Evolutionary conservation across 1,284 basidiomycete species (phyloP), one percentile per base, ranked within the genome.

Genomic region (Pseudozyma sp.): DNA sequence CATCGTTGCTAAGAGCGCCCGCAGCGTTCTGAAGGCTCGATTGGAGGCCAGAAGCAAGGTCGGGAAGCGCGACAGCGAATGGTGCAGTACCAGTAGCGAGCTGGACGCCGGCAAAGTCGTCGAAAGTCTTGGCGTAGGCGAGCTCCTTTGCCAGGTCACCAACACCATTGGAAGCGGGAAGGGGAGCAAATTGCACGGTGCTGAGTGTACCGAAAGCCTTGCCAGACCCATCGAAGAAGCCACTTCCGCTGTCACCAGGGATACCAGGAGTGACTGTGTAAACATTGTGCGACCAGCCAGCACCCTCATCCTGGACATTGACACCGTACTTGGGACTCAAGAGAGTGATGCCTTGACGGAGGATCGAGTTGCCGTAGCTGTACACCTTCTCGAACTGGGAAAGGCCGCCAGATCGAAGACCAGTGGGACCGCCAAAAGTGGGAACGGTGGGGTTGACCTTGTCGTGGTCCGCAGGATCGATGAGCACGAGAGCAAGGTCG

Each of bases 351-450:
- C 77, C 77, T 17, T 63, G 62, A n/a, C 77, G 62, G 9, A 78
- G 70, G 47, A 77, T 66, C 49, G 73, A 76, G 62, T 78, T 78
- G 58, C 74, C 75, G 50, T 74, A 78, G 55, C 64, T 65, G 70
- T 67, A 77, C n/a, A 76, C 62, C 46, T 55, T 54, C 47, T 78
- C 76, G 39, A 61, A 19, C 29, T 24, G 42, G 33, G 44, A 54
- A n/a, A 78, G 44, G 13, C 60, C 69, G 6, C 46, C 43, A 0
- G 60, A 49, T n/a, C 74, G 51, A 29, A 77, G 33, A 34, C 76
- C 76, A 5, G 47, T 56, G 8, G 76, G 76, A 31, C 76, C 76
- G 50, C 76, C 76, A 17, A 78, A 78, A 4, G 54, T 73, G 29
- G 76, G 74, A 2, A 78, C 61, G 24, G 73, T 68, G 34, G 76